Conservation (phyloP, 371 early-diverging fungal species). For the Capillidium rhysosporum region DNA sequence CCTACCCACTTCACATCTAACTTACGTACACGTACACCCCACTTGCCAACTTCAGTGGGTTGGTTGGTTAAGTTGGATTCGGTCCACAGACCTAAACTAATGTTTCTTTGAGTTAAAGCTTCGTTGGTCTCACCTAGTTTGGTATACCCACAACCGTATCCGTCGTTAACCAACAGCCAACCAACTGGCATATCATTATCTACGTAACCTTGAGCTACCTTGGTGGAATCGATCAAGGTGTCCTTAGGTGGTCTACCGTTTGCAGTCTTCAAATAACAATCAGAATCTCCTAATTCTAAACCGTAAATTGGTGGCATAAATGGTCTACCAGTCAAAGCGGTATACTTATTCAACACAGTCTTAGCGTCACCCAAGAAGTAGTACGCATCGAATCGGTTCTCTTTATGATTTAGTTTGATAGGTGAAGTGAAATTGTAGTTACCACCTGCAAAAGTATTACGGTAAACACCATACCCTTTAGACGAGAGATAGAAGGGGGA, state of each 20-base stretch:
- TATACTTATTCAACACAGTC: background rate
- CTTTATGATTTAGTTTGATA: background rate
- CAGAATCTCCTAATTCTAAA: background rate
- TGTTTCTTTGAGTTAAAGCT: background rate
- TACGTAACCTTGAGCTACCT: background rate
- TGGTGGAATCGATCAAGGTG: slow-evolving; percentile 2
- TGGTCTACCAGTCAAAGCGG: background rate
- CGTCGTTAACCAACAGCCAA: slow-evolving; percentile 3
- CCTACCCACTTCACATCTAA: background rate
- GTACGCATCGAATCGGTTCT: background rate
- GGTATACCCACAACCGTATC: background rate
- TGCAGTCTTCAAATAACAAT: slow-evolving; percentile 2
- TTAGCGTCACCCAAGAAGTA: background rate
- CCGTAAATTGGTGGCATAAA: slow-evolving; percentile 2
- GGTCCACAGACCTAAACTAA: background rate
- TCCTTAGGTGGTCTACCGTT: background rate
- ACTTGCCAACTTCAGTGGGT: background rate
- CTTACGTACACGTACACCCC: background rate
- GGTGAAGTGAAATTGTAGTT: background rate
- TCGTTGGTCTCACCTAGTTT: background rate
- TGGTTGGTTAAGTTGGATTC: background rate
- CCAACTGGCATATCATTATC: background rate
- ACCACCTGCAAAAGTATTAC: background rate
- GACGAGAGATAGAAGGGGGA: background rate
- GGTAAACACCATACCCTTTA: background rate